Base-by-base conservation (phyloP, 2,329 filamentous ascomycete genomes). In the Talaromyces sp. region DNA sequence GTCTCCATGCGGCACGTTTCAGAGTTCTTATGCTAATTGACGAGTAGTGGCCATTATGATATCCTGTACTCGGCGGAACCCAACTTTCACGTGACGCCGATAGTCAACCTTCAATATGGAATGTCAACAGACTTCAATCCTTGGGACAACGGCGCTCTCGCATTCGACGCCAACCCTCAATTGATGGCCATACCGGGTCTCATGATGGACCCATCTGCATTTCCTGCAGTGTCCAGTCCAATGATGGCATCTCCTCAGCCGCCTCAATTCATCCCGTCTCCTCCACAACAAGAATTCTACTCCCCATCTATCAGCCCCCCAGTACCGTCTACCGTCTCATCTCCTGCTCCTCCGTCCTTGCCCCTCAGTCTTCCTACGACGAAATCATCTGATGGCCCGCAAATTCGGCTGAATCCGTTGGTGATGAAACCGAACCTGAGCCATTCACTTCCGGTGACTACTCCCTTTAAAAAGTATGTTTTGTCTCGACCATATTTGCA, bases 21-120 rank as follows among this genome's bases (percentile, higher is more conserved):
- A 37, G 13, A 5, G n/a, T 22, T 56, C 9, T 7, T 22, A 31
- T 53, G 2, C 55, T 37, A 4, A 37, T 39, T n/a, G 28, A 50
- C 7, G 25, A 4, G 25, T 63, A 86, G 84, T 41, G 91, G 90
- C 60, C 94, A 97, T 74, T 99, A 97, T 73, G 94, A 97, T 73
- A 86, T 99, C 61, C 81, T 97, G 35, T 99, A 99, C 78, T 86
- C 84, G 69, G 77, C 80, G 28, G 81, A 82, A 63, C 65, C 66
- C 35, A 64, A 65, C 58, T 63, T 75, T 52, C 69, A 73, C 58
- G 70, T 74, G 67, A 63, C 69, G 43, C 72, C 72, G 31, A 63
- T 75, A 48, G 73, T 76, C 56, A 75, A 75, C 60, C 70, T 69
- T 59, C 74, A 76, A 61, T 74, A 74, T 60, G 70, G 66, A 56